Evolutionary conservation across 768 basidiomycete genomes (phyloP).

Genomic region (Tephrocybe sp.): DNA sequence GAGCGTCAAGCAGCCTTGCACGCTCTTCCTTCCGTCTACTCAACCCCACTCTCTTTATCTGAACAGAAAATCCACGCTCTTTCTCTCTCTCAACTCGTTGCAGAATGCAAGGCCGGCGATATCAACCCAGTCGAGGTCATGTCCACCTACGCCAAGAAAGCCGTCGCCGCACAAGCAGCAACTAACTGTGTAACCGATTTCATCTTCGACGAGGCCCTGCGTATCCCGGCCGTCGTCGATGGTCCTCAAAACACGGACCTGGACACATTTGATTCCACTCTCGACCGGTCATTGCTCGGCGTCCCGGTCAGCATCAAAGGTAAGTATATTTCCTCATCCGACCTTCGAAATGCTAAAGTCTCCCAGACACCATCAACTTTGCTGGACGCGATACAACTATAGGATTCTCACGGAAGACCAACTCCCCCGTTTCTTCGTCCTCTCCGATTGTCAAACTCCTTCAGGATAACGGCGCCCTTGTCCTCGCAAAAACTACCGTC

Average conservation of each 20-base stretch:
- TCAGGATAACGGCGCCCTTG: conserved; percentile 60
- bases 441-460: conserved; percentile 56
- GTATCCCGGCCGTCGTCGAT: conserved; percentile 34
- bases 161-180: conserved; percentile 48
- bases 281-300: conserved; percentile 54
- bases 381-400: conserved; percentile 59
- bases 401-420: conserved; percentile 53
- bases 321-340: conserved; percentile 17
- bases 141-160: conserved; percentile 52
- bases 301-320: conserved; percentile 73
- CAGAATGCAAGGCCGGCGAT: conserved; percentile 39
- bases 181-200: conserved; percentile 73
- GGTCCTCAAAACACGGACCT: conserved; percentile 38
- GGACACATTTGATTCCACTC: conserved; percentile 30
- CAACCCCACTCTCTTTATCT: conserved; percentile 37
- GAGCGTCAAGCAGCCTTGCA: conserved; percentile 43
- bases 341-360: conserved; percentile 1
- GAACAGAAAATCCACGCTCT: conserved; percentile 50
- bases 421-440: conserved; percentile 42
- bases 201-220: conserved; percentile 49
- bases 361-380: conserved; percentile 45
- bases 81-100: conserved; percentile 44
- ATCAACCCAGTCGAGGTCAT: conserved; percentile 43
- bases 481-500: conserved; percentile 62
- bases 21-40: conserved; percentile 36